Evolutionary conservation across 805 yeast genomes (phyloP).

Genomic region (Yamadazyma phyllophila): DNA sequence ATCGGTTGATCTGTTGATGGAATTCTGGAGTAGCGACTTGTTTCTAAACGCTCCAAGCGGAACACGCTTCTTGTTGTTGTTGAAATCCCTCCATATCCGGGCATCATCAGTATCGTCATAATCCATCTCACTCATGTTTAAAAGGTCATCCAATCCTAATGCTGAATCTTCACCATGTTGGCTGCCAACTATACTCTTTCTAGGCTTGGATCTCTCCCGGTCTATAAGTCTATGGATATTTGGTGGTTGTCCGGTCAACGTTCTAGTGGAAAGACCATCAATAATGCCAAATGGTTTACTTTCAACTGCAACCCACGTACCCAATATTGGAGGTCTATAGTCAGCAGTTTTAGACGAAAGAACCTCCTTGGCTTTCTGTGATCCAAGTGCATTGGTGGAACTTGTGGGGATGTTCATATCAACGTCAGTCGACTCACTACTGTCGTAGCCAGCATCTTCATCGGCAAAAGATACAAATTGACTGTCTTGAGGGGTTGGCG

Average conservation of each 20-base stretch:
- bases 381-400: constrained; percentile 54
- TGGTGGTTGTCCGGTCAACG: constrained; percentile 37
- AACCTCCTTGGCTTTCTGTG: constrained; percentile 88
- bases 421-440: constrained; percentile 93
- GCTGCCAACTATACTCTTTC: constrained; percentile 20
- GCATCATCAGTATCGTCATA: constrained; percentile 62
- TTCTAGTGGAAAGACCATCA: constrained; percentile 89
- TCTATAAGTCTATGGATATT: constrained; percentile 8
- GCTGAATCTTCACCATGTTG: constrained; percentile 34
- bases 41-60: constrained; percentile 92
- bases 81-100: constrained; percentile 46
- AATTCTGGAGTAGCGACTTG: constrained; percentile 43
- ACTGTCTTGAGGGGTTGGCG: not conserved
- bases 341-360: constrained; percentile 84
- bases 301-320: constrained; percentile 82
- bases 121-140: constrained; percentile 85
- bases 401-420: constrained; percentile 80
- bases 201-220: constrained; percentile 13
- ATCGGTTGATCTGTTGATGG: constrained; percentile 19
- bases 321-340: constrained; percentile 86
- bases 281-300: constrained; percentile 89
- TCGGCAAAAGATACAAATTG: constrained; percentile 1
- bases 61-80: constrained; percentile 46
- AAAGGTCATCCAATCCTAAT: constrained; percentile 67
- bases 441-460: constrained; percentile 42